Evolutionary conservation across 805 yeast genomes (phyloP).

Genomic region (Wickerhamiella australiensis): DNA sequence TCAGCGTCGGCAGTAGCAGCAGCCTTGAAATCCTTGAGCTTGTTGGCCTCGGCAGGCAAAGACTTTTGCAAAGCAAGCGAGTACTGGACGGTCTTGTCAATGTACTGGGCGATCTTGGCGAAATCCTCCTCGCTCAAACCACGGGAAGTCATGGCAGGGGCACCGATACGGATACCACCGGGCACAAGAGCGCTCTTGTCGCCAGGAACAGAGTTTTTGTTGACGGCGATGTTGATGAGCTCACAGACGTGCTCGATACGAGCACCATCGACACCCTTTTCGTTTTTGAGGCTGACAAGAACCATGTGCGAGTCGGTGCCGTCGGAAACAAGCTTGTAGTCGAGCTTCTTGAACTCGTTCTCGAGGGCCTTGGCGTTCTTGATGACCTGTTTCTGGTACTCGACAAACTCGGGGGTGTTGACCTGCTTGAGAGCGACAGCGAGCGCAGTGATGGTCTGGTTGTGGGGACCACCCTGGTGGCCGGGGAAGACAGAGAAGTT

Average conservation of each 20-base stretch:
- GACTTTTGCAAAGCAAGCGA: slow-evolving; percentile 64
- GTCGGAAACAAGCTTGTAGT: slow-evolving; percentile 74
- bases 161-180: slow-evolving; percentile 93
- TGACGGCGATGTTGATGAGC: slow-evolving; percentile 84
- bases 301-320: slow-evolving; percentile 99
- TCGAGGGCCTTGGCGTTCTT: slow-evolving; percentile 81
- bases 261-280: slow-evolving; percentile 90
- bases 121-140: slow-evolving; percentile 87
- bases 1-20: slow-evolving; percentile 53
- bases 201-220: slow-evolving; percentile 97
- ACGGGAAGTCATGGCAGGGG: slow-evolving; percentile 98
- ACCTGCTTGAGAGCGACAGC: slow-evolving; percentile 97
- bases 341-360: slow-evolving; percentile 52
- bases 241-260: slow-evolving; percentile 93
- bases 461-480: slow-evolving; percentile 99
- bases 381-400: slow-evolving; percentile 79
- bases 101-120: slow-evolving; percentile 62
- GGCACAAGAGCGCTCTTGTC: slow-evolving; percentile 95
- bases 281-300: slow-evolving; percentile 65
- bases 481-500: slow-evolving; percentile 99
- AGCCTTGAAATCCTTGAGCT: slow-evolving; percentile 89
- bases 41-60: slow-evolving; percentile 86
- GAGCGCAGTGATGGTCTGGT: slow-evolving; percentile 95
- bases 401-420: slow-evolving; percentile 75
- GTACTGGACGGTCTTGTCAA: slow-evolving; percentile 63